Evolutionary conservation across 108 stramenopile genomes (phyloP).

Genomic region (Thalassiosira profunda): DNA sequence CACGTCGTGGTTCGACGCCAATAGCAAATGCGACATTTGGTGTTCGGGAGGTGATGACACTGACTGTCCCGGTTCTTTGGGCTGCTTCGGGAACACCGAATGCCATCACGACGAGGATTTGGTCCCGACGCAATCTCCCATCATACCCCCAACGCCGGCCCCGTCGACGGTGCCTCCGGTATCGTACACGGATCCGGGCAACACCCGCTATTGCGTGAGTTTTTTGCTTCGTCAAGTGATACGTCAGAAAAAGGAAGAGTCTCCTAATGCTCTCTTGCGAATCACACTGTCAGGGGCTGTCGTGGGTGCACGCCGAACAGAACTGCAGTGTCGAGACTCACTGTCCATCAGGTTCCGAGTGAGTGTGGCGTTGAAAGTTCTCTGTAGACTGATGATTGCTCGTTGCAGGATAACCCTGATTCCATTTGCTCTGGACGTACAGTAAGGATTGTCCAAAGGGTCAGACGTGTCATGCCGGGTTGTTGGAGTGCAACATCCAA

Average conservation of each 20-base stretch:
- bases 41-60: conserved; percentile 21
- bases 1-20: conserved; percentile 33
- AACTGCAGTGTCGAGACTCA: conserved; percentile 28
- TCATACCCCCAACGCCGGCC: conserved; percentile 5
- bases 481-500: conserved; percentile 13
- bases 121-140: conserved; percentile 24
- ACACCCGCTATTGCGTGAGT: conserved; percentile 11
- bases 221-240: background rate
- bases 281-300: conserved; percentile 11
- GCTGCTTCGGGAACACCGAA: conserved; percentile 39
- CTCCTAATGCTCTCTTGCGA: background rate
- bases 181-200: conserved; percentile 25
- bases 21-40: conserved; percentile 21
- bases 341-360: conserved; percentile 15
- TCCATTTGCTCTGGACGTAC: no score
- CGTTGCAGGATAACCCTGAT: background rate
- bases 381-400: background rate
- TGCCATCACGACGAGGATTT: conserved; percentile 34
- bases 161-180: conserved; percentile 35
- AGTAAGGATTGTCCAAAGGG: conserved; percentile 39
- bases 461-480: conserved; percentile 36
- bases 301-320: background rate
- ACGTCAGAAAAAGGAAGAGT: background rate
- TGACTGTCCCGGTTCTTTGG: conserved; percentile 10
- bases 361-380: background rate